These are phyloP conservation scores for Phoma sp. DNA, from an alignment of 2,329 filamentous ascomycete species.

Conservation along the genomic window DNA sequence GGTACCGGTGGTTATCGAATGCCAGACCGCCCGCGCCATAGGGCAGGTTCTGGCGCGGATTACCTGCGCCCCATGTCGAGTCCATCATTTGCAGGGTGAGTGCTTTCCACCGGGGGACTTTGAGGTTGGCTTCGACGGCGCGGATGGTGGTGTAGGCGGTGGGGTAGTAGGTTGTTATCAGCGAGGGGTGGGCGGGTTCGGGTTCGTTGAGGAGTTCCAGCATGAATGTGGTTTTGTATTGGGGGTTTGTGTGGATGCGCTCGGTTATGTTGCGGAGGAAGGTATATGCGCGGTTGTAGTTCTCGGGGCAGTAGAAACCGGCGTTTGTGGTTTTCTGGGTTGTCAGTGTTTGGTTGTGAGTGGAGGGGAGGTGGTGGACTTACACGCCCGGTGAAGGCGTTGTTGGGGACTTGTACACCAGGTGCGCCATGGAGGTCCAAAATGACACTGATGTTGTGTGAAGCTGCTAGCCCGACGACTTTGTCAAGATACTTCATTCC, in stretches of 20 bases:
- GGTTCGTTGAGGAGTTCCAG: constrained; percentile 65
- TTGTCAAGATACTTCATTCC: constrained; percentile 57
- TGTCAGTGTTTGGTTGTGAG: not conserved
- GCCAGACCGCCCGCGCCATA: constrained; percentile 52
- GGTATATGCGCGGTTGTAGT: constrained; percentile 63
- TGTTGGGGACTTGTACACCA: constrained; percentile 56
- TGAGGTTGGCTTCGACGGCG: constrained; percentile 56
- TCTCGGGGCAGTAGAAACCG: constrained; percentile 63
- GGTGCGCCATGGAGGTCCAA: constrained; percentile 62
- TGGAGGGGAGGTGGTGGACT: constrained; percentile 8
- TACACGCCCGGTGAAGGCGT: constrained; percentile 59
- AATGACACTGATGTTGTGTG: constrained; percentile 62
- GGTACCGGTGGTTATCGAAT: constrained; percentile 67
- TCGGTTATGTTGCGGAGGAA: constrained; percentile 65
- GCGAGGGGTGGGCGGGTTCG: constrained; percentile 36
- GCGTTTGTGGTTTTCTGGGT: constrained; percentile 38
- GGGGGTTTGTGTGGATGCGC: constrained; percentile 57
- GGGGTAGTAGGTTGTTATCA: constrained; percentile 55
- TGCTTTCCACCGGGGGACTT: constrained; percentile 52
- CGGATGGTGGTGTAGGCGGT: constrained; percentile 57
- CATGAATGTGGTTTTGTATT: constrained; percentile 65
- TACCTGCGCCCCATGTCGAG: constrained; percentile 62
- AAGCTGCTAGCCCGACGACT: constrained; percentile 58
- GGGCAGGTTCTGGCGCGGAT: constrained; percentile 58
- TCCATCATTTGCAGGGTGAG: constrained; percentile 65